A percentile compares a stretch with the other conserved stretches of the same genome.
phyloP scores from a whole-genome alignment of 495 filamentous ascomycete genomes.

The Podospora pseudopauciseta region DNA sequence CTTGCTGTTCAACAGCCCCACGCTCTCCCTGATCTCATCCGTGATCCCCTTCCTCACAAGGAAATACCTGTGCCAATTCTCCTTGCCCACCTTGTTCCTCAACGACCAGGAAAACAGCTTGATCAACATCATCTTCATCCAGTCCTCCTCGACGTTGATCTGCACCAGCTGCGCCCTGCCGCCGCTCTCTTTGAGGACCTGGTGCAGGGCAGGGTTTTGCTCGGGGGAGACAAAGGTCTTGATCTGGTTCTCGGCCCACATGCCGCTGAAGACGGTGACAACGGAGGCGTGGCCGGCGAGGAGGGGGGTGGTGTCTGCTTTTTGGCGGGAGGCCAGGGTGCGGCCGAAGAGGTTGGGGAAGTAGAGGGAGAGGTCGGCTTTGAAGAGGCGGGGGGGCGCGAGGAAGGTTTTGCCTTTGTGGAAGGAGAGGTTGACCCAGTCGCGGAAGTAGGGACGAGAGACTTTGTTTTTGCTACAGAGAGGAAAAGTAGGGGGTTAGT shows the following conservation, averaged over 20 bases:
- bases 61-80: constrained; percentile 74
- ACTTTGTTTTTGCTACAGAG: constrained; percentile 53
- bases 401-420: constrained; percentile 86
- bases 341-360: constrained; percentile 87
- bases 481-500: background rate
- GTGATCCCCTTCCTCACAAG: constrained; percentile 73
- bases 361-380: constrained; percentile 69
- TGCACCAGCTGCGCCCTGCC: constrained; percentile 67
- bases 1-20: constrained; percentile 80
- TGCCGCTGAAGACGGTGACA: constrained; percentile 72
- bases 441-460: constrained; percentile 83
- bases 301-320: constrained; percentile 63
- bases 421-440: constrained; percentile 79
- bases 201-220: constrained; percentile 62
- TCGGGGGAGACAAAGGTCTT: constrained; percentile 60
- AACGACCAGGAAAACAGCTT: constrained; percentile 62
- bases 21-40: constrained; percentile 66
- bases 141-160: constrained; percentile 82
- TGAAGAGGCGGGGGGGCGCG: constrained; percentile 73
- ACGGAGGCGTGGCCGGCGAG: constrained; percentile 69
- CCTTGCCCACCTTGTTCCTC: constrained; percentile 50
- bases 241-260: constrained; percentile 84
- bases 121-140: constrained; percentile 70
- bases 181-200: constrained; percentile 43
- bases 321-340: constrained; percentile 55